A percentile compares a stretch with the other conserved stretches of the same genome.
phyloP scores from a whole-genome alignment of 371 early-diverging fungal genomes.

The Parasitella parasitica region DNA sequence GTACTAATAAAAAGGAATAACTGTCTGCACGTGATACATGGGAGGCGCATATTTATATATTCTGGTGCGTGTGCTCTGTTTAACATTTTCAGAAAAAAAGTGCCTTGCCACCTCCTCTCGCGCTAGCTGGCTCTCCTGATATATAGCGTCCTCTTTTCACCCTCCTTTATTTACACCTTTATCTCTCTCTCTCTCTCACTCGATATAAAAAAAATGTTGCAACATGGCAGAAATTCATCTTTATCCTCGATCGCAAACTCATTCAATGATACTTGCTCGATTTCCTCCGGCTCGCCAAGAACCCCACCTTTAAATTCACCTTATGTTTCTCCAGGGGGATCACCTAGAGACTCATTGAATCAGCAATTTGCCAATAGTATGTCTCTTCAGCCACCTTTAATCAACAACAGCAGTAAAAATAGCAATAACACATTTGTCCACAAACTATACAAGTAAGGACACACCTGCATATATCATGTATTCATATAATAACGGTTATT shows the following conservation, averaged over 20 bases:
- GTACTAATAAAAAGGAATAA: background rate
- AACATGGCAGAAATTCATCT: constrained; percentile 21
- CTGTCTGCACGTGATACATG: background rate
- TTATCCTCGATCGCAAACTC: constrained; percentile 21
- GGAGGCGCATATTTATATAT: background rate
- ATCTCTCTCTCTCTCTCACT: background rate
- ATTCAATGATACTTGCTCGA: constrained; percentile 20
- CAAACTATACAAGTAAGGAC: constrained; percentile 42
- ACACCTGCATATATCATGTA: background rate
- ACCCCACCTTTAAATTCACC: constrained; percentile 28
- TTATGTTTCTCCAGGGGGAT: constrained; percentile 26
- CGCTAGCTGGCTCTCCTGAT: background rate
- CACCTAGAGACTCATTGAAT: constrained; percentile 24
- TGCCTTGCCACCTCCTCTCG: background rate
- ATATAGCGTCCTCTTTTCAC: background rate
- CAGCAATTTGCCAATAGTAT: constrained; percentile 9
- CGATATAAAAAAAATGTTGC: constrained; percentile 1
- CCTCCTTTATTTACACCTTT: background rate
- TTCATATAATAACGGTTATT: background rate
- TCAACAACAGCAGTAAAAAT: background rate
- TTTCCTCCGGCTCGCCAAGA: constrained; percentile 20
- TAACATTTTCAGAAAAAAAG: background rate
- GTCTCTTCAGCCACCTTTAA: constrained; percentile 20
- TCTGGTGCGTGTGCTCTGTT: background rate
- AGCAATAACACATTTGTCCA: constrained; percentile 34